Percentiles rank a stretch among this genome's conserved stretches.
Evolutionary conservation across 305 asterid genomes (phyloP).

Genomic region (Fraxinus greggii): DNA sequence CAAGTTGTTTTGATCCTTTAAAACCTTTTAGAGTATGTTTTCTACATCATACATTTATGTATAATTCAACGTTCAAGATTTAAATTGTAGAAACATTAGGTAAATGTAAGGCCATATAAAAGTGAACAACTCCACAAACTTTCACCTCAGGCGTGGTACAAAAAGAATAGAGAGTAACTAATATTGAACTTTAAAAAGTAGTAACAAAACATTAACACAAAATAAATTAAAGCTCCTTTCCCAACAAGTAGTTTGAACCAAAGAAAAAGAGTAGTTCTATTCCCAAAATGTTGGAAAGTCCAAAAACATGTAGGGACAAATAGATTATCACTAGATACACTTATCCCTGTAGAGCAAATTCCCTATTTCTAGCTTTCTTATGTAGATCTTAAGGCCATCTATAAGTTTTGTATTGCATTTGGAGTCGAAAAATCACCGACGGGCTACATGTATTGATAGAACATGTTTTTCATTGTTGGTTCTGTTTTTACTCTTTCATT

Average conservation of each 20-base stretch:
- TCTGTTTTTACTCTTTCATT: background rate
- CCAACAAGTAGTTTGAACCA: background rate
- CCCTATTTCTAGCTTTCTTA: background rate
- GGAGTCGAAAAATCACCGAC: background rate
- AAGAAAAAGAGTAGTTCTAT: background rate
- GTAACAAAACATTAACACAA: background rate
- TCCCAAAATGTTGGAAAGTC: background rate
- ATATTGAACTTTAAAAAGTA: background rate
- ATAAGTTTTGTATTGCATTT: background rate
- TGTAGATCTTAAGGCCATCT: background rate
- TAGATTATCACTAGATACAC: background rate
- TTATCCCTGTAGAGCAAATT: background rate
- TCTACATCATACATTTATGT: background rate
- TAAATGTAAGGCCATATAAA: background rate
- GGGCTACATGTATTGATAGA: background rate
- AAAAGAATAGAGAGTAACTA: background rate
- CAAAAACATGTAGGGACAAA: background rate
- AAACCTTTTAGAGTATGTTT: background rate
- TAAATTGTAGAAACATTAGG: background rate
- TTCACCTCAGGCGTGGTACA: background rate
- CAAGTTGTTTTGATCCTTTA: background rate
- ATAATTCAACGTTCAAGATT: background rate
- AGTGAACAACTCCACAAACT: background rate
- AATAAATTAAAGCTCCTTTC: background rate
- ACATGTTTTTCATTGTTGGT: background rate